phyloP scores from a whole-genome alignment of 2,329 filamentous ascomycete species.

The Sporothrix humicola region DNA sequence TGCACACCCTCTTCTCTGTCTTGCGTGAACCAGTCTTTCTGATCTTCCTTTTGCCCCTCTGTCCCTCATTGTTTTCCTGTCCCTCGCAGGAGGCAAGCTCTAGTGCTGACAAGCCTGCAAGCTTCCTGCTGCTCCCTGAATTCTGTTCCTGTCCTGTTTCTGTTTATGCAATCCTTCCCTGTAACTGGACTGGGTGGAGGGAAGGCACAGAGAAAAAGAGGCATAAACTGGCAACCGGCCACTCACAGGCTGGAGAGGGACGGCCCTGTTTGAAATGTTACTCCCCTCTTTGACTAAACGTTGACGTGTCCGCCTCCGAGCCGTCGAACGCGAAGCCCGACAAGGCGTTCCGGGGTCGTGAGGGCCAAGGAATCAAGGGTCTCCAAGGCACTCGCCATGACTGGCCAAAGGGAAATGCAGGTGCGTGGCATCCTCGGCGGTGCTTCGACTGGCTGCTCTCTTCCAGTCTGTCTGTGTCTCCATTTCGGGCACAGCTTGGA shows the following conservation, averaged over 20 bases:
- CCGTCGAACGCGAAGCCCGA: conserved; percentile 29
- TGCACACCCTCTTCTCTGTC: not conserved
- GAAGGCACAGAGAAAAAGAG: no score
- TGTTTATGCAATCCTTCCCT: not conserved
- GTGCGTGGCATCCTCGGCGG: not conserved
- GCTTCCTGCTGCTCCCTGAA: not conserved
- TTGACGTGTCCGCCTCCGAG: conserved; percentile 33
- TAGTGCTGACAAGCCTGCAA: not conserved
- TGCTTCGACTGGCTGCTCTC: not conserved
- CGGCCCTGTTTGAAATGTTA: not conserved
- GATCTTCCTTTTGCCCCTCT: not conserved
- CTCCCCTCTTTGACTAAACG: not conserved
- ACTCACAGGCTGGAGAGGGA: not conserved
- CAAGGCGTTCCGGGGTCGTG: conserved; percentile 1
- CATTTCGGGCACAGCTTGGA: not conserved
- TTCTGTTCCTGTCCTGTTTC: not conserved
- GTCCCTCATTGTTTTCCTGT: not conserved
- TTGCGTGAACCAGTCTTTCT: not conserved
- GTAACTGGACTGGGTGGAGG: not conserved
- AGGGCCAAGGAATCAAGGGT: not conserved
- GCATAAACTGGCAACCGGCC: not conserved
- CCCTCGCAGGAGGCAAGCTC: not conserved
- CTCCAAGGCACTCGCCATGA: no score
- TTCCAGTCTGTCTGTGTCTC: not conserved
- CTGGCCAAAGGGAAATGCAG: not conserved